Evolutionary conservation across 495 filamentous ascomycete species (phyloP), one percentile per base, ranked within the genome.

Genomic region (Annulohypoxylon moriforme): DNA sequence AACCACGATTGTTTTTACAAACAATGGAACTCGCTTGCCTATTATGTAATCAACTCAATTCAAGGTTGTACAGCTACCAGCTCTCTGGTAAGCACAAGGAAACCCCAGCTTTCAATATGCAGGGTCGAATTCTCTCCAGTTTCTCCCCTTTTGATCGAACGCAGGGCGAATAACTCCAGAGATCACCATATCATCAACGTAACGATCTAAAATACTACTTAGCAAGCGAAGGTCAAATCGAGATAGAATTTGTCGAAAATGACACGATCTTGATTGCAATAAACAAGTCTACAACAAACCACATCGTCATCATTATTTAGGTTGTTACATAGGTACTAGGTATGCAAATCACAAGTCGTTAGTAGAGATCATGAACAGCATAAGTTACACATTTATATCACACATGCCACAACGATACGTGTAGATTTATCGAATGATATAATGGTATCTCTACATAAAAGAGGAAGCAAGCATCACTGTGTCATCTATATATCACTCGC

Each of bases 101-200:
- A 61, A 33, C n/a, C 38, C 40, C 40, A 22, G 58, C 25, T 61
- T 47, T 36, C 27, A 9, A 59, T 36, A 52, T 52, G 18, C 44
- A 34, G 44, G 44, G 46, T 14, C 18, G 5, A 38, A 1, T 25
- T 20, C 49, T 33, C n/a, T 46, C 22, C 29, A 29, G 38, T n/a
- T 42, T 14, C 14, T 14, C 38, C 38, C 38, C 14, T 63, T 49
- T 25, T 13, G 8, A 49, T 25, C 10, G 18, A 22, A 24, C 9
- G 18, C 16, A 47, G 44, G 44, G 44, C 20, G 46, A 49, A 49
- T 49, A 25, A 20, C 46, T 22, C 14, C 18, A 22, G 5, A 38
- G 8, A 4, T 18, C 18, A 25, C 34, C 1, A 3, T 10, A 22
- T 24, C 27, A 10, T 18, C 27, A 14, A n/a, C n/a, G n/a, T n/a